These are phyloP conservation scores for Mycena sp. DNA, from an alignment of 1,284 basidiomycete species.

Conservation along the genomic window DNA sequence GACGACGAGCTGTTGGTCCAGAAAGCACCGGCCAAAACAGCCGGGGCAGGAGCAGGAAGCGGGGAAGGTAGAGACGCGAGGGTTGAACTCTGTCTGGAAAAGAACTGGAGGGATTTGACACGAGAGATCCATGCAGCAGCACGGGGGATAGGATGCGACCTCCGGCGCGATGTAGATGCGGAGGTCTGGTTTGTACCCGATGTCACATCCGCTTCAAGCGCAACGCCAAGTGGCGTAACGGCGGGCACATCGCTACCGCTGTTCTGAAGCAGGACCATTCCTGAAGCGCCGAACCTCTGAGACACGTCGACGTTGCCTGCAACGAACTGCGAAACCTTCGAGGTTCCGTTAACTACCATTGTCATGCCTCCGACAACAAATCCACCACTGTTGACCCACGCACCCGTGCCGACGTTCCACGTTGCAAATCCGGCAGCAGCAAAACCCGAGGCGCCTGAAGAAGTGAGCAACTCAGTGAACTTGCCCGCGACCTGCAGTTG, in stretches of 20 bases:
- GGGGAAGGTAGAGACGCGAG: slow-evolving; percentile 63
- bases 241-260: slow-evolving; percentile 61
- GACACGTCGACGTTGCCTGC: slow-evolving; percentile 70
- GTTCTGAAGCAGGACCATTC: slow-evolving; percentile 77
- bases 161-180: slow-evolving; percentile 10
- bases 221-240: slow-evolving; percentile 66
- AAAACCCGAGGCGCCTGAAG: slow-evolving; percentile 48
- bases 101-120: slow-evolving; percentile 57
- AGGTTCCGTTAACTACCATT: slow-evolving; percentile 71
- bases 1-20: slow-evolving; percentile 85
- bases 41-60: slow-evolving; percentile 72
- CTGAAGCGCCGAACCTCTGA: slow-evolving; percentile 72
- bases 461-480: slow-evolving; percentile 68
- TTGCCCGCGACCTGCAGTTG: slow-evolving; percentile 78
- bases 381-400: slow-evolving; percentile 81
- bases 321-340: slow-evolving; percentile 62
- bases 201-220: slow-evolving; percentile 52
- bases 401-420: slow-evolving; percentile 72
- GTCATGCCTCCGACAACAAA: slow-evolving; percentile 81
- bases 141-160: slow-evolving; percentile 40
- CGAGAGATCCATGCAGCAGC: slow-evolving; percentile 61
- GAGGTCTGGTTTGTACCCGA: slow-evolving; percentile 38
- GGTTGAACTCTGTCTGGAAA: slow-evolving; percentile 59
- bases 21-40: slow-evolving; percentile 88
- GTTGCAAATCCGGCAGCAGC: slow-evolving; percentile 76